These are phyloP conservation scores for Fomitopsis betulina DNA, from an alignment of 1,284 basidiomycete genomes.

Conservation along the genomic window DNA sequence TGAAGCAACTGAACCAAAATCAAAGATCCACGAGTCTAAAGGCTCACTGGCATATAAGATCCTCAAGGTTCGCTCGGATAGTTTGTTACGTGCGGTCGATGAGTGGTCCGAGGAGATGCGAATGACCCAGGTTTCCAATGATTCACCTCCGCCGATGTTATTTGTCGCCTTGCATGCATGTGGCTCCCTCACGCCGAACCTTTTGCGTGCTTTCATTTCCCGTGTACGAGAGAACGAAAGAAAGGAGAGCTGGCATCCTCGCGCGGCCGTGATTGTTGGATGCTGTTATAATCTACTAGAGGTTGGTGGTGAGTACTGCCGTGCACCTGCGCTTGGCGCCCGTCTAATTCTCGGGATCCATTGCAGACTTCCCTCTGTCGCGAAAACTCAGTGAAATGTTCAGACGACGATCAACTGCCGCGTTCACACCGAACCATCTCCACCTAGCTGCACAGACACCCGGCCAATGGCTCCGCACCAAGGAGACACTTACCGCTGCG, in stretches of 20 bases:
- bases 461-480: constrained; percentile 33
- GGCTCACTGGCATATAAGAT: constrained; percentile 47
- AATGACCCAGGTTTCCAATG: neutral
- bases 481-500: constrained; percentile 21
- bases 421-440: constrained; percentile 33
- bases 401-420: constrained; percentile 3
- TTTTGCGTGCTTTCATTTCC: constrained; percentile 35
- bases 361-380: constrained; percentile 39
- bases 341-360: neutral
- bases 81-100: constrained; percentile 35
- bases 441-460: constrained; percentile 55
- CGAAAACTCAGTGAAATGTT: constrained; percentile 1
- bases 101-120: constrained; percentile 30
- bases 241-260: constrained; percentile 30
- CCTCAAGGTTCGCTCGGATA: constrained; percentile 41
- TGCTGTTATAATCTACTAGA: constrained; percentile 50
- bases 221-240: constrained; percentile 5
- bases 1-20: neutral
- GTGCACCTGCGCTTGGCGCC: neutral
- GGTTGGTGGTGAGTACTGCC: constrained; percentile 32
- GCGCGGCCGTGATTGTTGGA: constrained; percentile 41
- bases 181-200: constrained; percentile 43
- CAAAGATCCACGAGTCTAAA: neutral
- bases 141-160: constrained; percentile 39
- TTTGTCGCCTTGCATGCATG: constrained; percentile 63